Evolutionary conservation across 2,329 filamentous ascomycete genomes (phyloP), one percentile per base, ranked within the genome.

Genomic region (Xylaria multiplex): DNA sequence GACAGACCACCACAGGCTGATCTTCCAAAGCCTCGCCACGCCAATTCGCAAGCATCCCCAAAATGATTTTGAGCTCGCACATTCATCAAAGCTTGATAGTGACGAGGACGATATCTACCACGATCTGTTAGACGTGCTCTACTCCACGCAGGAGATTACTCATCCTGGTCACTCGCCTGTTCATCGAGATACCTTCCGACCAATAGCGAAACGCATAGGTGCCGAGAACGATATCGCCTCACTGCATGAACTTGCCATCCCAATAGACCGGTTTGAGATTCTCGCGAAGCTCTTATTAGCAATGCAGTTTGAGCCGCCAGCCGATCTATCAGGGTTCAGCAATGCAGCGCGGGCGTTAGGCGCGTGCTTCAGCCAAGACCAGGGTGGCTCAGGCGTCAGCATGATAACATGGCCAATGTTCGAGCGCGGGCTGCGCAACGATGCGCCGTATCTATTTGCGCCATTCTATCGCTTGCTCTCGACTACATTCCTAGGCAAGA

Each of bases 91-190:
- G 24, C 65, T 60, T 32, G 64, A 70, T 46, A 62, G 27, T 6
- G 66, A 71, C 40, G 70, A 67, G 32, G 70, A 71, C 37, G 68
- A 70, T 50, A 69, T 70, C 19, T 70, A 69, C 32, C 62, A 70
- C 30, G 70, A 71, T 46, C 24, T 71, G 11, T 45, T 71, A 19
- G 70, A 68, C 22, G 62, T 71, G 14, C 35, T 71, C n/a, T 70
- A 67, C 50, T 64, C 68, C 2, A 68, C 66, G 3, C 66, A 70
- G 55, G 54, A 62, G 35, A 43, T 48, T 8, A 32, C 22, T 5
- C 40, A 64, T 19, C 62, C 53, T 4, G n/a, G 62, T 11, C 11
- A 59, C 22, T 45, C 69, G 3, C 56, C 58, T 16, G 66, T 70
- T 9, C 61, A 27, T 11, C 58, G 61, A 9, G 63, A 70, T 9